Base-by-base conservation (phyloP, 2,329 filamentous ascomycete species). In the Aspergillus oerlinghausenensis region DNA sequence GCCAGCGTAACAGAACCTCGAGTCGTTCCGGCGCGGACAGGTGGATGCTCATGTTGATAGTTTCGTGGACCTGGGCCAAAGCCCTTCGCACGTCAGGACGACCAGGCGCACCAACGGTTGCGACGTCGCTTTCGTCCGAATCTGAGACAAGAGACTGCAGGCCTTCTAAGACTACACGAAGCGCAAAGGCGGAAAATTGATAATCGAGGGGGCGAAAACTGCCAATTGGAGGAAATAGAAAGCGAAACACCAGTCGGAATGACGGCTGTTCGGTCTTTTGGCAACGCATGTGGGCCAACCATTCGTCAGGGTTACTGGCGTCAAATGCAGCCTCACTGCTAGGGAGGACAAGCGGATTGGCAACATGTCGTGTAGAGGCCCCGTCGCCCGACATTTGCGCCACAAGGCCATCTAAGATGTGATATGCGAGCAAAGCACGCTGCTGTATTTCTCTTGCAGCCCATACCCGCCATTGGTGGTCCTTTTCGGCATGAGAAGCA, bases 341-440 rank as follows among this genome's bases (percentile, higher is more conserved):
- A 0, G 77, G 75, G 1, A 77, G 64, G n/a, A 56, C 64, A 4
- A 79, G 66, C 3, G 70, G 68, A 51, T 78, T 79, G 14, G 74
- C 69, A 7, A 74, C 70, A 61, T 79, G 77, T 3, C 74, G 72
- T n/a, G 72, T 70, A 3, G 75, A 76, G 7, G 76, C 71, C 19
- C 70, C 67, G 35, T 77, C 74, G 1, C 75, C 75, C 19, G 74
- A 74, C 67, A 77, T 74, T 50, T 76, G 74, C 2, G 75, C 73
- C n/a, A 78, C 73, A 1, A 77, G 68, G 2, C 77, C 76, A 63
- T 79, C 77, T 6, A 78, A 55, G 8, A 79, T 70, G 59, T 79
- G 76, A 56, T 79, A 75, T 6, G 75, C 77, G 1, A 79, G 63
- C 7, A 79, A 58, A 0, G 75, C 74, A 23, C 77, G 73, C 53